Base-by-base conservation (phyloP, 108 stramenopile genomes). In the Stephanodiscus triporus region DNA sequence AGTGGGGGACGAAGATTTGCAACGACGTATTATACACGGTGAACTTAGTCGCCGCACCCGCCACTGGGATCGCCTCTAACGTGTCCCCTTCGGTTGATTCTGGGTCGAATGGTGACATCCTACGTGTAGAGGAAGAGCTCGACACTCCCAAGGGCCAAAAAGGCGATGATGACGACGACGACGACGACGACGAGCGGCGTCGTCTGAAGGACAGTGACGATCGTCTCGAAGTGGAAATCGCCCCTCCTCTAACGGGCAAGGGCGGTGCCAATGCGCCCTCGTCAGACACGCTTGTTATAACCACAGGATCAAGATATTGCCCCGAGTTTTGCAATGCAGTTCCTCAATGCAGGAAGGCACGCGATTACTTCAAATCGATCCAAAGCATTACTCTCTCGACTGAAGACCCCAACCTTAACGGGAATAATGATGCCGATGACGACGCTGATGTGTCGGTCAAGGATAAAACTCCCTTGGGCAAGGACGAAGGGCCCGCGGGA, bases 261-360 rank as follows among this genome's bases (percentile, higher is more conserved):
- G 16, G 27, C 55, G 40, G 9, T 40, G 40, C 11, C 40, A 40
- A 9, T 11, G 8, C 9, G 40, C 27, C 22, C 26, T 8, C 55
- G 55, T 29, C 51, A 32, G 43, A 23, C 42, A 48, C 2, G 36
- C 17, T 65, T 17, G 64, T 45, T 30, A 20, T 65, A 45, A 65
- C 64, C 27, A n/a, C 6, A 6, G 64, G 64, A 30, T 43, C 42
- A 19, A 7, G 45, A 29, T 47, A 65, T 20, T 65, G 64, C 22
- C 64, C 64, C 42, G 64, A 48, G 32, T 47, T 45, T 14, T 65
- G 64, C 19, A 32, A 65, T 45, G 64, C 19, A 14, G 45, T 65
- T 29, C 64, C 42, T 37, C 42, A 65, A 37, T 65, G 64, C 64
- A 45, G 29, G 64, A 65, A 23, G 45, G 45, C 64, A 50, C 2